Conservation (phyloP, 768 basidiomycete genomes). For the Butyriboletus loyo region DNA sequence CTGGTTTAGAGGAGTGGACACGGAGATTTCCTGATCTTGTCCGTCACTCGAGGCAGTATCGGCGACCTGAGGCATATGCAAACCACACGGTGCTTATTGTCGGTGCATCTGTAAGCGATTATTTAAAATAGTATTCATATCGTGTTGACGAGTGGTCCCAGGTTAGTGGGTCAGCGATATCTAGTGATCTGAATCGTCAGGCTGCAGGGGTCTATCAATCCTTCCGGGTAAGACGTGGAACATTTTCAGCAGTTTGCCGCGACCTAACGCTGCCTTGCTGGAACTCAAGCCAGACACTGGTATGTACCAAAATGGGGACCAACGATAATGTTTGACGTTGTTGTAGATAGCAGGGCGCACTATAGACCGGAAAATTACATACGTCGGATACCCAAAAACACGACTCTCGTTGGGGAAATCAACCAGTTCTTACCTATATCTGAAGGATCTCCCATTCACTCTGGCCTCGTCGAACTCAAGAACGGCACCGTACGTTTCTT, state of each 20-base stretch:
- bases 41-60: constrained; percentile 41
- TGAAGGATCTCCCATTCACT: neutral
- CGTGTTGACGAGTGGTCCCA: neutral
- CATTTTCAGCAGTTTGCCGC: neutral
- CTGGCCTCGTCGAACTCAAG: neutral
- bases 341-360: neutral
- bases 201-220: constrained; percentile 2
- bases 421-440: neutral
- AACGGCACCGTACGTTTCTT: neutral
- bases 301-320: neutral
- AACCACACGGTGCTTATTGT: constrained; percentile 42
- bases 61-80: constrained; percentile 34
- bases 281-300: neutral
- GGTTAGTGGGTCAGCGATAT: constrained; percentile 8
- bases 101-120: constrained; percentile 24
- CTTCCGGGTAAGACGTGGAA: neutral
- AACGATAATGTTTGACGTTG: no score
- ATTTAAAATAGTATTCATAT: no score
- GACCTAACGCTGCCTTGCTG: neutral
- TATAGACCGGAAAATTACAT: neutral
- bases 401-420: neutral
- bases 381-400: neutral
- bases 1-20: constrained; percentile 9
- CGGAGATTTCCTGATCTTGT: constrained; percentile 33
- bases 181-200: constrained; percentile 3